These are phyloP conservation scores for Waltiozyma sp. DNA, from an alignment of 1,139 yeast species.

Conservation along the genomic window DNA sequence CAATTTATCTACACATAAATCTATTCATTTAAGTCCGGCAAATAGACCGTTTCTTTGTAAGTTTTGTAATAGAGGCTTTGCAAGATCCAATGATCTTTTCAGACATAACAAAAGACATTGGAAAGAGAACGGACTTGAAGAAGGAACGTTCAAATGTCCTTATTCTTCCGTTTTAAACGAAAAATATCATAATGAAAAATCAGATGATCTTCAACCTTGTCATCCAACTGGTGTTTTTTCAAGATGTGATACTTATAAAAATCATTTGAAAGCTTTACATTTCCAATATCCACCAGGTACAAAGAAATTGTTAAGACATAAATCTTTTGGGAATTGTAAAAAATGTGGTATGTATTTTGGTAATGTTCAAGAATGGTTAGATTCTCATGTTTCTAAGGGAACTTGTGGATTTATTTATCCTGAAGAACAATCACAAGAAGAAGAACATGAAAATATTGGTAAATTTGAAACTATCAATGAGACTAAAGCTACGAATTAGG, in stretches of 20 bases:
- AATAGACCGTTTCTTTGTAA: conserved; percentile 71
- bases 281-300: conserved; percentile 86
- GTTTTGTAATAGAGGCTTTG: conserved; percentile 74
- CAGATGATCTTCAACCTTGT: conserved; percentile 28
- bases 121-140: conserved; percentile 32
- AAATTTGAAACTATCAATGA: too few species aligned
- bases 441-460: too few species aligned
- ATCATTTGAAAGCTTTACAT: conserved; percentile 82
- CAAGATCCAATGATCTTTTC: conserved; percentile 75
- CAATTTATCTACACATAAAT: conserved; percentile 76
- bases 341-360: conserved; percentile 57
- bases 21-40: conserved; percentile 67
- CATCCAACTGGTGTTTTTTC: conserved; percentile 79
- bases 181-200: background rate
- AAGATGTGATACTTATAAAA: conserved; percentile 84
- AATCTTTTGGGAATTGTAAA: conserved; percentile 64
- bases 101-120: conserved; percentile 81
- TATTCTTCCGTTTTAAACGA: conserved; percentile 16
- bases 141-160: conserved; percentile 39
- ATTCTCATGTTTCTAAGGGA: conserved; percentile 54
- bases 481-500: too few species aligned
- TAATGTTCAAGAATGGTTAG: conserved; percentile 73
- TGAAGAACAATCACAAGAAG: too few species aligned
- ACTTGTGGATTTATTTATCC: conserved; percentile 23
- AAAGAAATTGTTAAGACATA: conserved; percentile 60